Evolutionary conservation across 371 early-diverging fungal genomes (phyloP).

Genomic region (Astathelohania contejeani): DNA sequence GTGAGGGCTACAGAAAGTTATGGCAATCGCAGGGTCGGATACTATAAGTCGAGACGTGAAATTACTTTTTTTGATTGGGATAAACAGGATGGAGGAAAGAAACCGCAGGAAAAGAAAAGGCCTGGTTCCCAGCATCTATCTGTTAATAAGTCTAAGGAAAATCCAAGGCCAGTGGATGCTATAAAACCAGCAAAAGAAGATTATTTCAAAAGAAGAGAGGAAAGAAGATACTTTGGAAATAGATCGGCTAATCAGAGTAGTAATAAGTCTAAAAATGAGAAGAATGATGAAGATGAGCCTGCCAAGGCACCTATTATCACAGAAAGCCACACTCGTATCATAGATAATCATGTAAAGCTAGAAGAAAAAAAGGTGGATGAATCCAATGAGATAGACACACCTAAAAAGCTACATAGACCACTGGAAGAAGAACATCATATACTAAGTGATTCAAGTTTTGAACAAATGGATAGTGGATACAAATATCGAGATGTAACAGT

Average conservation of each 20-base stretch:
- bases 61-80: not conserved
- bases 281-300: not conserved
- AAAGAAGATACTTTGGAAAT: too few relatives aligned
- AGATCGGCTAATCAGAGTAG: too few relatives aligned
- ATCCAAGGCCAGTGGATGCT: not conserved
- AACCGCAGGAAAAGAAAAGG: too few relatives aligned
- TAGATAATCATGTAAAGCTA: not conserved
- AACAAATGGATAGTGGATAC: not conserved
- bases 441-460: constrained; percentile 5
- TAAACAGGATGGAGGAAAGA: not conserved
- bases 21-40: not conserved
- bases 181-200: not conserved
- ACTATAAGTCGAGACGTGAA: not conserved
- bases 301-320: not conserved
- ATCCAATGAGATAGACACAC: not conserved
- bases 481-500: not conserved
- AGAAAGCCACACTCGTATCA: not conserved
- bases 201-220: not conserved
- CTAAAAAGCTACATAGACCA: not conserved
- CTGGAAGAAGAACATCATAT: not conserved
- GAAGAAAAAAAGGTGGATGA: not conserved
- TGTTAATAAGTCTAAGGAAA: not conserved
- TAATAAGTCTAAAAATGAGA: not conserved
- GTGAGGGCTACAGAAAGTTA: not conserved
- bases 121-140: not conserved